These are phyloP conservation scores for Guyanaporus albipodus DNA, from an alignment of 768 basidiomycete genomes.

Conservation along the genomic window DNA sequence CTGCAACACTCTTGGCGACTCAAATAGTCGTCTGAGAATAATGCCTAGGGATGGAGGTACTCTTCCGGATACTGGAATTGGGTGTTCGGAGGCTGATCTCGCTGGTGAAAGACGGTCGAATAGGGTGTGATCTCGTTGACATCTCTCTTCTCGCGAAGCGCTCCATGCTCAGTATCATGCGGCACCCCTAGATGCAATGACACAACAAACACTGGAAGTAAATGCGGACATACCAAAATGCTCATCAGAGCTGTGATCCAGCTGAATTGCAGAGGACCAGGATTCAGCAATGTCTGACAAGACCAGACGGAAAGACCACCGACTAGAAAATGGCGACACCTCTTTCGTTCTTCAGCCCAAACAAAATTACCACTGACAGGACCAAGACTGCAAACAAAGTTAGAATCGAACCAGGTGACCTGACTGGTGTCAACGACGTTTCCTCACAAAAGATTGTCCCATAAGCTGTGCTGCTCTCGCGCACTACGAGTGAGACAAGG, in stretches of 20 bases:
- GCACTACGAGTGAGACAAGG: slow-evolving; percentile 19
- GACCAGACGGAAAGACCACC: not conserved
- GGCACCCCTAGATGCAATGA: slow-evolving; percentile 19
- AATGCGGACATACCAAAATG: slow-evolving; percentile 7
- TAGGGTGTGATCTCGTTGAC: not conserved
- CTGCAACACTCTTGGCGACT: no score
- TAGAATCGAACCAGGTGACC: not conserved
- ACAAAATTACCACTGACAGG: not conserved
- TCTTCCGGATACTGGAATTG: no score
- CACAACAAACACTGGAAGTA: not conserved
- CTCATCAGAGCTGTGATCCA: slow-evolving; percentile 15
- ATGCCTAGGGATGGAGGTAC: no score
- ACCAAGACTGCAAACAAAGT: slow-evolving; percentile 1
- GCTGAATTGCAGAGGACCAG: not conserved
- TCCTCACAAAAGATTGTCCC: slow-evolving; percentile 8
- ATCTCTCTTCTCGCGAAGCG: slow-evolving; percentile 9
- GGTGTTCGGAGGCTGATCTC: not conserved
- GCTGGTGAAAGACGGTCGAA: slow-evolving; percentile 10
- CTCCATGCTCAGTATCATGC: slow-evolving; percentile 23
- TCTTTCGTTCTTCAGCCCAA: not conserved
- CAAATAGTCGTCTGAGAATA: no score
- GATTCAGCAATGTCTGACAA: slow-evolving; percentile 10
- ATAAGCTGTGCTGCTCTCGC: slow-evolving; percentile 12
- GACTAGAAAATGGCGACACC: not conserved
- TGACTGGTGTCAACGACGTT: not conserved